These are phyloP conservation scores for Xylaria sp. DNA, from an alignment of 2,329 filamentous ascomycete genomes.

Conservation along the genomic window DNA sequence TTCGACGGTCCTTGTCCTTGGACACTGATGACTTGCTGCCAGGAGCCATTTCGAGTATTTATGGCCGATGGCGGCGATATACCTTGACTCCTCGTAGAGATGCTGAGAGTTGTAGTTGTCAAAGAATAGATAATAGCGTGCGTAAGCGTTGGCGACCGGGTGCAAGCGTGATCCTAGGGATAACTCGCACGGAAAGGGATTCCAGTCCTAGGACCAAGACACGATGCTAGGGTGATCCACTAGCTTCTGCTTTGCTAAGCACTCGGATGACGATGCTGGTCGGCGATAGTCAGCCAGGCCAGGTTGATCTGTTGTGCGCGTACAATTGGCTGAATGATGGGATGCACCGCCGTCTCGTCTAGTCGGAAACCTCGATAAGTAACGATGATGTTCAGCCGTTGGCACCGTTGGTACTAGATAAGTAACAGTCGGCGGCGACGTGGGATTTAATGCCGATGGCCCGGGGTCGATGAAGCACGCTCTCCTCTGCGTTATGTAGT, in stretches of 20 bases:
- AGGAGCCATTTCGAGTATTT: constrained; percentile 43
- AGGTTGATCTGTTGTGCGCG: constrained; percentile 21
- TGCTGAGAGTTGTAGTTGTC: constrained; percentile 10
- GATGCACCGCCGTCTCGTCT: constrained; percentile 11
- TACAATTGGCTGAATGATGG: constrained; percentile 13
- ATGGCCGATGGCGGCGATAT: constrained; percentile 26
- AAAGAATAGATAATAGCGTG: constrained; percentile 17
- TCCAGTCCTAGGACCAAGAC: constrained; percentile 34
- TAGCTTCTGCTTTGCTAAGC: constrained; percentile 27
- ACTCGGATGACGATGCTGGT: constrained; percentile 19
- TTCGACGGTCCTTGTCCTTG: constrained; percentile 55
- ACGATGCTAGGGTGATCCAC: constrained; percentile 36
- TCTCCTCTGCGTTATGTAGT: not conserved
- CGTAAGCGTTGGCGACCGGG: constrained; percentile 22
- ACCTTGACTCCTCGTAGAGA: constrained; percentile 18
- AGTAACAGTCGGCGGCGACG: constrained; percentile 15
- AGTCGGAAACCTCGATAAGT: not conserved
- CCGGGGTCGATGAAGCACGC: not conserved
- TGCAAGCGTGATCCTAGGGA: constrained; percentile 10
- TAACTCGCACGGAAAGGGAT: constrained; percentile 27
- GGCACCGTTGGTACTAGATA: not conserved
- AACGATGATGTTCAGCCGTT: constrained; percentile 16
- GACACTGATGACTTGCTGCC: constrained; percentile 44
- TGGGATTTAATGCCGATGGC: constrained; percentile 4
- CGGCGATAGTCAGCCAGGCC: constrained; percentile 24